Percentiles rank a stretch among this genome's conserved stretches.
Evolutionary conservation across 768 basidiomycete species (phyloP).

Genomic region (Tricholoma bakamatsutake): DNA sequence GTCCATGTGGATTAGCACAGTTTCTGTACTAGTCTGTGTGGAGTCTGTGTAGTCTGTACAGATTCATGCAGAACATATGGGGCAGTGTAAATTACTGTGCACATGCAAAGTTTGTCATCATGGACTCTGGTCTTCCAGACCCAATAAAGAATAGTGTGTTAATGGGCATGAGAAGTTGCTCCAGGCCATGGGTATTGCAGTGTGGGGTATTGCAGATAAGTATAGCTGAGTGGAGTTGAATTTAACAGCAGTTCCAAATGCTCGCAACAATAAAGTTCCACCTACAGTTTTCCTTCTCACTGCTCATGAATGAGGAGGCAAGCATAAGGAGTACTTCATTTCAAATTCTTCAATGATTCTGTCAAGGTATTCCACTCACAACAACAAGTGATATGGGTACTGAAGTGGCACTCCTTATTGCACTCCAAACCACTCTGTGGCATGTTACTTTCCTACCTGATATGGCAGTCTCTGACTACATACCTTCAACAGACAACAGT

Average conservation of each 20-base stretch:
- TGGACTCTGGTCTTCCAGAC: slow-evolving; percentile 18
- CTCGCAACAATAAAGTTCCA: too few relatives aligned
- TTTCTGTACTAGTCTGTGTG: too few relatives aligned
- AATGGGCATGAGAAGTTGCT: slow-evolving; percentile 25
- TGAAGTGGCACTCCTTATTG: slow-evolving; percentile 17
- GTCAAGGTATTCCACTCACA: slow-evolving; percentile 18
- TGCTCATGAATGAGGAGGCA: too few relatives aligned
- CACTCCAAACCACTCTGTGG: slow-evolving; percentile 16
- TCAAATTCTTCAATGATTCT: too few relatives aligned
- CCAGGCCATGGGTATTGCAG: slow-evolving; percentile 17
- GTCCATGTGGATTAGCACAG: too few relatives aligned
- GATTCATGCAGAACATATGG: too few relatives aligned
- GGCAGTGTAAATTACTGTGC: too few relatives aligned
- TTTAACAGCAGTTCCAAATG: too few relatives aligned
- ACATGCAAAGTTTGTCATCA: slow-evolving; percentile 17
- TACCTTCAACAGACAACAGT: slow-evolving; percentile 7
- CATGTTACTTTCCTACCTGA: slow-evolving; percentile 9
- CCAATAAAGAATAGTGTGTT: slow-evolving; percentile 25
- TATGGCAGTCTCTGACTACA: not conserved
- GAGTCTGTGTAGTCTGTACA: too few relatives aligned
- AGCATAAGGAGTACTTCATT: not conserved
- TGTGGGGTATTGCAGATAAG: slow-evolving; percentile 22
- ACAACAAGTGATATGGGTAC: slow-evolving; percentile 17
- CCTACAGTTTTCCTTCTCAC: too few relatives aligned
- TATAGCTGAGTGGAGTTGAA: slow-evolving; percentile 17